Percentiles rank a stretch among this genome's conserved stretches.
Conservation (phyloP, 352 stramenopile species). For the Globisporangium solare region DNA sequence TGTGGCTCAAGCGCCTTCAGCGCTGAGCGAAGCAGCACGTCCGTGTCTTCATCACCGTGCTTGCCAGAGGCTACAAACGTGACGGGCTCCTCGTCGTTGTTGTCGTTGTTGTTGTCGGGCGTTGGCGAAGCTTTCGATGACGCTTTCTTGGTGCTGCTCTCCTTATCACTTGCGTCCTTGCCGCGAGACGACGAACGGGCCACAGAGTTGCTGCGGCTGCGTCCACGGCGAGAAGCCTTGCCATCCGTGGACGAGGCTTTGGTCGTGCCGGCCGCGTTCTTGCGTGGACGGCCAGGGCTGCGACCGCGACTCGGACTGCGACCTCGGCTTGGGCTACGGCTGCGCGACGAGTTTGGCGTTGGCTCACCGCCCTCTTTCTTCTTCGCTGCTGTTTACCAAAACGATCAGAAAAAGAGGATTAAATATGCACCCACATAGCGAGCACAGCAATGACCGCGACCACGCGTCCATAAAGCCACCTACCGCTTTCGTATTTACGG, state of each 20-base stretch:
- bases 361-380: slow-evolving; percentile 28
- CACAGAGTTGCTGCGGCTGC: slow-evolving; percentile 61
- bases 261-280: slow-evolving; percentile 11
- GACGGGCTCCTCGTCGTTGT: slow-evolving; percentile 16
- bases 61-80: neutral
- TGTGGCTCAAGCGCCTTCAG: slow-evolving; percentile 32
- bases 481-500: slow-evolving; percentile 64
- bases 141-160: slow-evolving; percentile 2
- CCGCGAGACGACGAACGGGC: slow-evolving; percentile 21
- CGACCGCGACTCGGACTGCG: slow-evolving; percentile 44
- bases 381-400: slow-evolving; percentile 37
- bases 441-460: neutral
- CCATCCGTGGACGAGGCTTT: slow-evolving; percentile 12
- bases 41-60: slow-evolving; percentile 41
- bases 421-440: neutral
- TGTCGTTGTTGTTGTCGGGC: slow-evolving; percentile 1
- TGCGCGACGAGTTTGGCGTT: slow-evolving; percentile 22
- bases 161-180: neutral
- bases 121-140: neutral
- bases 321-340: slow-evolving; percentile 16
- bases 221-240: slow-evolving; percentile 32
- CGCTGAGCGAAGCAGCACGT: slow-evolving; percentile 48
- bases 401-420: neutral
- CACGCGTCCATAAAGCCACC: slow-evolving; percentile 2
- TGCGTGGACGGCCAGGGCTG: slow-evolving; percentile 24